Conservation (phyloP, 306 rosid genomes). For the Cicer chorassanicum region DNA sequence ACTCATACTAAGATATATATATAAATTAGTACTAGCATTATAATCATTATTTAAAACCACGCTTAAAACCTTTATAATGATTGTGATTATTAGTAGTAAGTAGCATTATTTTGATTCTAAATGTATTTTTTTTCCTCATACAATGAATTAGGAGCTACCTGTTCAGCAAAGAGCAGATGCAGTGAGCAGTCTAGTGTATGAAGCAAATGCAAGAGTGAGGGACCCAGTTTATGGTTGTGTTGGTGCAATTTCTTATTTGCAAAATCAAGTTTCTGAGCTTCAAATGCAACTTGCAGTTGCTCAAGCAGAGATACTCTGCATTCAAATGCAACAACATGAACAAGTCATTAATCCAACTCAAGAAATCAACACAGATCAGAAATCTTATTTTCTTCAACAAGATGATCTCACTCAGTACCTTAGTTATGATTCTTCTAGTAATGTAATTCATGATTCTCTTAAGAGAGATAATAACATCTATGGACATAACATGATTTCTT, state of each 20-base stretch:
- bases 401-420: conserved; percentile 59
- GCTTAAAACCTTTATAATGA: too few relatives aligned
- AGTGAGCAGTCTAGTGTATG: conserved; percentile 91
- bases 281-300: conserved; percentile 96
- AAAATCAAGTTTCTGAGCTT: conserved; percentile 84
- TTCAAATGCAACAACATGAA: conserved; percentile 80
- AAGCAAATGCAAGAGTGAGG: conserved; percentile 88
- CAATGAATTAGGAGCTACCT: conserved; percentile 71
- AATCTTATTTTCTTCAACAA: conserved; percentile 48
- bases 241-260: conserved; percentile 81
- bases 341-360: conserved; percentile 42
- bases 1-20: too few relatives aligned
- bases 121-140: neutral
- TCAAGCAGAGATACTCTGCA: conserved; percentile 87
- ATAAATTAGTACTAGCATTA: too few relatives aligned
- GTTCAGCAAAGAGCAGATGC: conserved; percentile 83
- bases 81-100: too few relatives aligned
- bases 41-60: too few relatives aligned
- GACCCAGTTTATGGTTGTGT: conserved; percentile 96
- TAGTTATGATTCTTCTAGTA: conserved; percentile 57
- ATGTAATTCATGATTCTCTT: conserved; percentile 66
- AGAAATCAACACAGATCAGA: conserved; percentile 46
- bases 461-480: conserved; percentile 59
- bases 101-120: conserved; percentile 1
- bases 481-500: conserved; percentile 82